Evolutionary conservation across 306 rosid genomes (phyloP), one percentile per base, ranked within the genome.

Genomic region (Crataegus laevigata): DNA sequence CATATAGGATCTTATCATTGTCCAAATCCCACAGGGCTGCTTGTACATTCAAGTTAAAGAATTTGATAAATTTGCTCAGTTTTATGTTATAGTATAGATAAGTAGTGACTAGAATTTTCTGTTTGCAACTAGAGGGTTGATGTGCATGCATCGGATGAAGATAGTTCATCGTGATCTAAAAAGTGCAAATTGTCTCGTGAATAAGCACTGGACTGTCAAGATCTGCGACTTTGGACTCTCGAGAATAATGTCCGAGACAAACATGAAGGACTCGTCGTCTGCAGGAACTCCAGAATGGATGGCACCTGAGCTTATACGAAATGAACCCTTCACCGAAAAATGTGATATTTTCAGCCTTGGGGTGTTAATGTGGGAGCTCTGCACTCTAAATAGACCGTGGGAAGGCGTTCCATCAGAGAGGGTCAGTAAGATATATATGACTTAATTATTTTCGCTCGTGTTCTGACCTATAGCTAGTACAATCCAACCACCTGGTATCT

Each of bases 271-370:
- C 79, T 82, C 93, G 28, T 82, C 96, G 8, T 92, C 98, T 8
- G 98, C 98, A 3, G 99, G 99, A 83, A 96, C 99, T 68, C 99
- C 99, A 5, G 99, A 96, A 82, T 96, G 99, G 99, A 96, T 96
- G 99, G 99, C 99, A 73, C 99, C 99, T 68, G 98, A 96, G 81
- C 99, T 92, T 54, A 89, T 96, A 62, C 88, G 93, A 85, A 96
- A 89, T 12, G 99, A 96, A 78, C 98, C 98, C 59, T 92, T 90
- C 84, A 83, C 91, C 3, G 99, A 96, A 81, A 96, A 96, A 84
- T 96, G 99, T 73, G 99, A 96, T 81, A 92, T 96, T 72, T 96
- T 96, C 75, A 96, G 99, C 86, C 84, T 96, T 25, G 99, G 98
- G 19, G 98, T 96, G 67, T 81, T 92, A 32, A 90, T 92, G 92